Evolutionary conservation across 306 rosid genomes (phyloP).

Genomic region (Rosa multiflora): DNA sequence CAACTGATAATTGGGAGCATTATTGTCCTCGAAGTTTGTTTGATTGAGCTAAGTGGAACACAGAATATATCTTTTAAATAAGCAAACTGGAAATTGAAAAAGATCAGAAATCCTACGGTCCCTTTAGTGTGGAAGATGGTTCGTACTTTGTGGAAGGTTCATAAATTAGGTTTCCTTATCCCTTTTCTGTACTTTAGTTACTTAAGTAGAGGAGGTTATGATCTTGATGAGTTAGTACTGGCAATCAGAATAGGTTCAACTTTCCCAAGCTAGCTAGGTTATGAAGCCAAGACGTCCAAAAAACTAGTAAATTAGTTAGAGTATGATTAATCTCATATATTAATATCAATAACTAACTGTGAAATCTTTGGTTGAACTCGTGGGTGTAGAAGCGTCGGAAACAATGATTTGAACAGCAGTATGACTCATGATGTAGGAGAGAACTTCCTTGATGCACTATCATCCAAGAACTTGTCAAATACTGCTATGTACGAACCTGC

Average conservation of each 20-base stretch:
- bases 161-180: background rate
- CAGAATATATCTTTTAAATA: slow-evolving; percentile 26
- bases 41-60: slow-evolving; percentile 23
- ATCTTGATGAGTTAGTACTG: background rate
- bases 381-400: slow-evolving; percentile 53
- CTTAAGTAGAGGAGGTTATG: background rate
- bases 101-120: background rate
- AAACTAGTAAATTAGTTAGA: background rate
- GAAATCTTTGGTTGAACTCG: background rate
- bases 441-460: slow-evolving; percentile 57
- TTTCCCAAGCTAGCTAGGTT: background rate
- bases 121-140: slow-evolving; percentile 16
- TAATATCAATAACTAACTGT: background rate
- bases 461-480: slow-evolving; percentile 55
- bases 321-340: background rate
- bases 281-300: background rate
- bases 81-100: slow-evolving; percentile 1
- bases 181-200: background rate
- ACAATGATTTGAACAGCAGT: slow-evolving; percentile 43
- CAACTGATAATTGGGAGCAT: background rate
- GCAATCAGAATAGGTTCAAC: background rate
- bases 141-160: background rate
- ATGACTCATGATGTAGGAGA: slow-evolving; percentile 53
- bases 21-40: slow-evolving; percentile 18
- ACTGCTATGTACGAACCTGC: slow-evolving; percentile 57